Evolutionary conservation across 768 basidiomycete genomes (phyloP).

Genomic region (Paxillus involutus): DNA sequence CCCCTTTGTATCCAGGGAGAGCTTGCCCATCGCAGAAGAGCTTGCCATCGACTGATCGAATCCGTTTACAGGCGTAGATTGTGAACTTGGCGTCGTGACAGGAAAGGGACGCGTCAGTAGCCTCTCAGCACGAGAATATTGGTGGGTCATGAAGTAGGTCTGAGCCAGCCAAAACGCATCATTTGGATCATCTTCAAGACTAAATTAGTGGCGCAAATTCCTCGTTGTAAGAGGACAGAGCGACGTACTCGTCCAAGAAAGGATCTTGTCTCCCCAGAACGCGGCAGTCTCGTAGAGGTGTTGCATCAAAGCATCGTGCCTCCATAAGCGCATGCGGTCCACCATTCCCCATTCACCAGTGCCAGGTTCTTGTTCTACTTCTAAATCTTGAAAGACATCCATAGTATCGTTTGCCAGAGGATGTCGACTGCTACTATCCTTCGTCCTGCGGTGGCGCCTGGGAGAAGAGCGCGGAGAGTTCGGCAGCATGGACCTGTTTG

Average conservation of each 20-base stretch:
- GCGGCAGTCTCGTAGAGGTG: constrained; percentile 96
- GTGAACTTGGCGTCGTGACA: constrained; percentile 43
- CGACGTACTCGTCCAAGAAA: constrained; percentile 89
- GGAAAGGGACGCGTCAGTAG: constrained; percentile 88
- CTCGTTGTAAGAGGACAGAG: constrained; percentile 17
- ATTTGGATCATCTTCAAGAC: constrained; percentile 78
- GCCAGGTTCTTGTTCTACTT: constrained; percentile 58
- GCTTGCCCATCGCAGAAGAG: constrained; percentile 43
- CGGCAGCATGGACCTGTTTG: constrained; percentile 75
- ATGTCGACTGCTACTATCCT: constrained; percentile 56
- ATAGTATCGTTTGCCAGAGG: constrained; percentile 76
- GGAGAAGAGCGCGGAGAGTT: constrained; percentile 75
- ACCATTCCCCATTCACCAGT: constrained; percentile 82
- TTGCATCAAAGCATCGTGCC: constrained; percentile 98
- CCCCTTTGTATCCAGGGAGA: constrained; percentile 46
- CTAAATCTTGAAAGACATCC: constrained; percentile 74
- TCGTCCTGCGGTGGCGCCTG: constrained; percentile 52
- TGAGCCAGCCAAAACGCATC: constrained; percentile 99
- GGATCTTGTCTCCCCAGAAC: constrained; percentile 98
- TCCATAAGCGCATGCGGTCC: constrained; percentile 94
- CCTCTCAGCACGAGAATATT: constrained; percentile 92
- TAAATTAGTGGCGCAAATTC: constrained; percentile 9
- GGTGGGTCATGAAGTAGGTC: constrained; percentile 93
- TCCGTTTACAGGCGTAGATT: constrained; percentile 28
- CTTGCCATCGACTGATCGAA: constrained; percentile 14